Conservation (phyloP, 2,329 filamentous ascomycete genomes). For the Leptographium wingfieldii region DNA sequence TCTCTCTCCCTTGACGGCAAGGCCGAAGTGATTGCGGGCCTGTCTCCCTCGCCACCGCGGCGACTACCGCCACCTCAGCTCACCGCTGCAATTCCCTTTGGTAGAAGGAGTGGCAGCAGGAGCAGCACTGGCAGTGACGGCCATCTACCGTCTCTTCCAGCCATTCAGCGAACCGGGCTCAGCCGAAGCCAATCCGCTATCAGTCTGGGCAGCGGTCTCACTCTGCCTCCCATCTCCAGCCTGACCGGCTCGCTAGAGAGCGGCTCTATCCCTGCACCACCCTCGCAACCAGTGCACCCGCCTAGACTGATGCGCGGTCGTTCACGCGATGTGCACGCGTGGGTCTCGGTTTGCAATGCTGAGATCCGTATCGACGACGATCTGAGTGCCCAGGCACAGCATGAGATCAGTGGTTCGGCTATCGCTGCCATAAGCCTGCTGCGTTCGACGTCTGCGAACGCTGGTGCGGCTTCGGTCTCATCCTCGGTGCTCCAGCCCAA, state of each 20-base stretch:
- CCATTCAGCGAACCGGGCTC: conserved; percentile 39
- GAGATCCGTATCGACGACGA: conserved; percentile 57
- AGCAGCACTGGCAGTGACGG: conserved; percentile 15
- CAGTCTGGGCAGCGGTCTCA: conserved; percentile 34
- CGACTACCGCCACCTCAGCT: conserved; percentile 35
- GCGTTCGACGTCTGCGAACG: conserved; percentile 47
- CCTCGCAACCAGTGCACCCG: conserved; percentile 11
- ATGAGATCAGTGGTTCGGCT: conserved; percentile 67
- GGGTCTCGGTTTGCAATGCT: conserved; percentile 82
- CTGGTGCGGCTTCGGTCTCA: conserved; percentile 22
- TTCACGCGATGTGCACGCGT: conserved; percentile 76
- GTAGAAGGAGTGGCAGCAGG: not conserved
- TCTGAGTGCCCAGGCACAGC: conserved; percentile 67
- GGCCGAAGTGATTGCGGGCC: conserved; percentile 65
- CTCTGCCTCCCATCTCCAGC: conserved; percentile 42
- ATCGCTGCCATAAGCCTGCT: conserved; percentile 72
- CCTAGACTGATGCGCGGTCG: conserved; percentile 53
- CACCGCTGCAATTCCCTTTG: not conserved
- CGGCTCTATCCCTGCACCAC: conserved; percentile 6
- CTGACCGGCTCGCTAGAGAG: conserved; percentile 28
- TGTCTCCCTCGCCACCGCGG: conserved; percentile 57
- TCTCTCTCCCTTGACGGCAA: conserved; percentile 81
- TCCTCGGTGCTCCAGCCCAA: conserved; percentile 35
- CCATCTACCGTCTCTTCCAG: conserved; percentile 30
- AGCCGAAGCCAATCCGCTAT: conserved; percentile 62